Base-by-base conservation (phyloP, 2,329 filamentous ascomycete species). In the Hymenoscyphus occultus region DNA sequence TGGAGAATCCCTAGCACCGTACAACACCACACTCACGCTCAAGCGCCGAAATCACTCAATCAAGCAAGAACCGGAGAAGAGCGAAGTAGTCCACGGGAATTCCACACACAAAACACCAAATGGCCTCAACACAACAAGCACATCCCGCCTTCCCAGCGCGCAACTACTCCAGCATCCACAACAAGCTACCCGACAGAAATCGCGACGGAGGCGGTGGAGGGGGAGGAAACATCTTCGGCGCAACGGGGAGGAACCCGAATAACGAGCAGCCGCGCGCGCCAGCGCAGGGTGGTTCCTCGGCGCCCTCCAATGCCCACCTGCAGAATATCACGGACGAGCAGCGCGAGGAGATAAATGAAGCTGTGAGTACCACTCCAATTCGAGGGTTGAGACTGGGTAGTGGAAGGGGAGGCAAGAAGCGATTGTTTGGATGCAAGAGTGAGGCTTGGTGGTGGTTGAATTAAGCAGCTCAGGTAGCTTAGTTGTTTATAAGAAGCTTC, bases 281-380 rank as follows among this genome's bases (percentile, higher is more conserved):
- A 60, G 60, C 28, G 57, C 66, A 62, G 48, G 56, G 42, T 12
- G 65, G 48, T 31, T 61, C 65, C 9, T 69, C 65, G n/a, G 39
- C 65, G 3, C 59, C 45, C 6, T 51, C 68, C 35, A 71, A 70
- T 61, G 62, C 69, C 16, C 28, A 28, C 3, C 31, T 73, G 39
- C 70, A 69, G 22, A 68, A 85, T 76, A 76, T 98, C 71, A 89
- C 87, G 22, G 93, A 97, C 74, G 93, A 97, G 78, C 93, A 97
- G 77, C 85, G 90, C 70, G 92, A 96, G 74, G 93, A 97, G 78
- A 94, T 97, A 69, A 92, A 92, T 76, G 93, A 97, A 82, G 93
- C 94, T 69, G 92, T 96, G 85, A 75, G 89, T 82, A 58, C 51
- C 82, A 57, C 51, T 10, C 14, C 22, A 14, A 6, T 40, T 32